Evolutionary conservation across 768 basidiomycete genomes (phyloP), one percentile per base, ranked within the genome.

Genomic region (Pleurotus citrinopileatus): DNA sequence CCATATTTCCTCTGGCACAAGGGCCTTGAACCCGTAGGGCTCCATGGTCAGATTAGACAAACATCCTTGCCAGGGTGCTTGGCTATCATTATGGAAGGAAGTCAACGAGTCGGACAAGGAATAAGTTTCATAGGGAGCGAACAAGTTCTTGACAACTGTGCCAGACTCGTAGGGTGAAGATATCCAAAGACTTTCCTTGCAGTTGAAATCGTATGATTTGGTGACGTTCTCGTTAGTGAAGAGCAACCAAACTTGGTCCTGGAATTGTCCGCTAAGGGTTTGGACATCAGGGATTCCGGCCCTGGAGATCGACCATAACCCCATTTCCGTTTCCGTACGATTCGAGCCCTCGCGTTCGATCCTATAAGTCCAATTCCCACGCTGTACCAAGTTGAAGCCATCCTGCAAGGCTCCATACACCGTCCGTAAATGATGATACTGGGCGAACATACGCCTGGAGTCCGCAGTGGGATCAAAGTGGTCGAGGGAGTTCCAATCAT

Each of bases 381-480:
- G 80, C 57, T 89, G 84, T 13, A 87, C 86, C n/a, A 96, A 79
- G 63, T 87, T 79, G 62, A 85, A 91, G 2, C 94, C 94, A 61
- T 97, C 94, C 66, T 91, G 91, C 9, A 96, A 76, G 2, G 89
- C 77, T 20, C 77, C 81, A 68, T 87, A 96, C 12, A 75, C 69
- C 4, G 66, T 66, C 26, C 94, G 87, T 32, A 96, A 75, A 61
- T 82, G 77, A 54, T 87, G 67, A 72, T 91, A 86, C 51, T 89
- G 90, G 15, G 81, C 66, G 62, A 91, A 84, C 54, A 91, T 64
- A 53, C 92, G 86, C 34, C 89, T 82, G 34, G 79, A 78, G 62
- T 90, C 86, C 10, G 86, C 73, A 2, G 94, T 95, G 23, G 93
- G 92, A 68, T 97, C 94, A 66, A 96, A 96, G 67, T 97, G 94